Conservation (phyloP, 2,329 filamentous ascomycete species). For the Apiospora arundinis region DNA sequence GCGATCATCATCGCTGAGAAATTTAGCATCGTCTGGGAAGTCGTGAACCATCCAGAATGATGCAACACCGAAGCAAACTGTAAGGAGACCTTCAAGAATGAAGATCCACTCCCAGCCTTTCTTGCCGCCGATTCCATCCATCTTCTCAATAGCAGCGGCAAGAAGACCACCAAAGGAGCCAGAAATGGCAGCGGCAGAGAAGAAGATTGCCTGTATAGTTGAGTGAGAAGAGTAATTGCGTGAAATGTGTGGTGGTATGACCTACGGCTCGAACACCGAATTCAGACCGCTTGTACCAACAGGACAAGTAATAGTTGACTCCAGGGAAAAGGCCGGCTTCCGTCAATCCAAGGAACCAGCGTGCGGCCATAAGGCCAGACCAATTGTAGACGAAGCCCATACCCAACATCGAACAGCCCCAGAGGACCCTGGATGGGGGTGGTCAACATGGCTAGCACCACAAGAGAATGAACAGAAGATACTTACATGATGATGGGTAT, state of each 20-base stretch:
- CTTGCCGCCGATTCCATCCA: conserved; percentile 66
- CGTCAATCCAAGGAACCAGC: conserved; percentile 74
- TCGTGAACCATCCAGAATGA: conserved; percentile 84
- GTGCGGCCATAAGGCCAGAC: conserved; percentile 69
- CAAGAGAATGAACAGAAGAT: not conserved
- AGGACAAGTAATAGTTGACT: conserved; percentile 81
- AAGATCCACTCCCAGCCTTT: conserved; percentile 71
- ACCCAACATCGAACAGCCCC: conserved; percentile 73
- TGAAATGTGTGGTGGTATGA: conserved; percentile 21
- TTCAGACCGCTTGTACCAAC: conserved; percentile 83
- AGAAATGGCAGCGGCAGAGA: conserved; percentile 80
- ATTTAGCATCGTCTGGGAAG: conserved; percentile 78
- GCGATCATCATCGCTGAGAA: conserved; percentile 74
- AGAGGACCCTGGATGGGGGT: conserved; percentile 53
- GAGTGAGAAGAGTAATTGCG: not conserved
- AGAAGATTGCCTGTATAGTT: conserved; percentile 71
- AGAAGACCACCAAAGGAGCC: conserved; percentile 80
- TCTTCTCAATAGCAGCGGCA: conserved; percentile 73
- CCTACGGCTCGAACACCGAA: conserved; percentile 74
- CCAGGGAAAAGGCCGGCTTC: conserved; percentile 81
- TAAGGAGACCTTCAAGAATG: conserved; percentile 73
- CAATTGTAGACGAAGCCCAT: conserved; percentile 72
- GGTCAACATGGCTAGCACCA: conserved; percentile 34
- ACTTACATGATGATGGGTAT: conserved; percentile 81
- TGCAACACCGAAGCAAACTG: conserved; percentile 69